Conservation (phyloP, 306 rosid genomes). For the Pterocarpus santalinus region DNA sequence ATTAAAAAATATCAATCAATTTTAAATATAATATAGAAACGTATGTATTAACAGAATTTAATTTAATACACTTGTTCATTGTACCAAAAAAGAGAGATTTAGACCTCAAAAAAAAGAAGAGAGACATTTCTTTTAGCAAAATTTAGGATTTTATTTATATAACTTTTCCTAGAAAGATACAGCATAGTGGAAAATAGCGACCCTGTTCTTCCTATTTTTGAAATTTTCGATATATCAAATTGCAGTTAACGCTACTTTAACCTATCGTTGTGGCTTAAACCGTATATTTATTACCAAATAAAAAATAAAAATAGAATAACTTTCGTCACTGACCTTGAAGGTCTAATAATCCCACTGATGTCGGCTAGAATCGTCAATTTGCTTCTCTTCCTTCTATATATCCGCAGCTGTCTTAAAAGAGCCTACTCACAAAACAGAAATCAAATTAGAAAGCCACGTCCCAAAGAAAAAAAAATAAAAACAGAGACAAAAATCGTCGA, state of each 20-base stretch:
- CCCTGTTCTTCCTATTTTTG: not conserved
- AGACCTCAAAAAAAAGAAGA: not conserved
- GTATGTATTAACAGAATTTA: not conserved
- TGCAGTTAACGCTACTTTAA: not conserved
- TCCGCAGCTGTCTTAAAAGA: slow-evolving; percentile 69
- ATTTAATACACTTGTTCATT: too few relatives aligned
- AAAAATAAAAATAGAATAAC: not conserved
- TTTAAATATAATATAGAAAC: slow-evolving; percentile 1
- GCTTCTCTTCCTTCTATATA: slow-evolving; percentile 68
- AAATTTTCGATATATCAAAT: not conserved
- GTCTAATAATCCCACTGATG: slow-evolving; percentile 84
- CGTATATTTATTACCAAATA: not conserved
- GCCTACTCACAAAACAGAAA: slow-evolving; percentile 54
- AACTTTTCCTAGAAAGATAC: not conserved
- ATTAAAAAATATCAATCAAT: not conserved
- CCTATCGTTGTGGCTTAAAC: not conserved
- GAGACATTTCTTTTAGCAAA: not conserved
- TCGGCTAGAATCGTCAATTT: slow-evolving; percentile 86
- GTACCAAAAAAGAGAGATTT: too few relatives aligned
- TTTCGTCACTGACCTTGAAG: slow-evolving; percentile 70
- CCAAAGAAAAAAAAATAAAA: not conserved
- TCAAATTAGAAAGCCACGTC: slow-evolving; percentile 3
- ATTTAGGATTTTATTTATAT: slow-evolving; percentile 20
- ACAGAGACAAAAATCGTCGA: not conserved
- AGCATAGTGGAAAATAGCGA: not conserved